These are phyloP conservation scores for Senna tora DNA, from an alignment of 306 rosid genomes.

Conservation along the genomic window DNA sequence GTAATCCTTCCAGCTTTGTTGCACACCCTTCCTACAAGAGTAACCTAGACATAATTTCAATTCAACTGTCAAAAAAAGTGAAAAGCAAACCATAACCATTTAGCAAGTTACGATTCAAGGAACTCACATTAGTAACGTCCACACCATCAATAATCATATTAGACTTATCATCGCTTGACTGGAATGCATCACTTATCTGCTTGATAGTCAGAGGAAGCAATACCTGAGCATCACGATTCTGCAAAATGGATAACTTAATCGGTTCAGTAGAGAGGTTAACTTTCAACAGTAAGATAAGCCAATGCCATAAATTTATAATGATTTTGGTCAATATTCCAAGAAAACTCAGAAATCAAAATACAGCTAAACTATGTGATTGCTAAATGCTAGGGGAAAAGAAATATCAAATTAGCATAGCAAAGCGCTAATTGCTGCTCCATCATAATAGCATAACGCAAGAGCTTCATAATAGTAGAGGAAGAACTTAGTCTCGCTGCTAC, in stretches of 20 bases:
- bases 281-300: not conserved
- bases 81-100: not conserved
- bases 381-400: not conserved
- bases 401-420: not conserved
- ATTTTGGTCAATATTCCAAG: not conserved
- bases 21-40: conserved; percentile 73
- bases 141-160: conserved; percentile 74
- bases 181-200: conserved; percentile 69
- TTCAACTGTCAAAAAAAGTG: conserved; percentile 20
- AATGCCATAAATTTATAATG: not conserved
- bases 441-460: not conserved
- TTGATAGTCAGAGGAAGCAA: conserved; percentile 85
- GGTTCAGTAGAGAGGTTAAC: not conserved
- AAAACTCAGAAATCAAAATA: not conserved
- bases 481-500: not conserved
- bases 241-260: conserved; percentile 22
- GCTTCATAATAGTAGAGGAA: not conserved
- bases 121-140: conserved; percentile 66
- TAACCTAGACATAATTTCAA: conserved; percentile 53
- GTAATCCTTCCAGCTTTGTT: conserved; percentile 65
- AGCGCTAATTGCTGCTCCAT: conserved; percentile 34
- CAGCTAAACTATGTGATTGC: not conserved
- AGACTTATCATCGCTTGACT: conserved; percentile 60
- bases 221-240: conserved; percentile 76
- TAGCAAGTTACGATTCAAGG: not conserved